phyloP scores from a whole-genome alignment of 306 rosid species.

The Cucumis melo region DNA sequence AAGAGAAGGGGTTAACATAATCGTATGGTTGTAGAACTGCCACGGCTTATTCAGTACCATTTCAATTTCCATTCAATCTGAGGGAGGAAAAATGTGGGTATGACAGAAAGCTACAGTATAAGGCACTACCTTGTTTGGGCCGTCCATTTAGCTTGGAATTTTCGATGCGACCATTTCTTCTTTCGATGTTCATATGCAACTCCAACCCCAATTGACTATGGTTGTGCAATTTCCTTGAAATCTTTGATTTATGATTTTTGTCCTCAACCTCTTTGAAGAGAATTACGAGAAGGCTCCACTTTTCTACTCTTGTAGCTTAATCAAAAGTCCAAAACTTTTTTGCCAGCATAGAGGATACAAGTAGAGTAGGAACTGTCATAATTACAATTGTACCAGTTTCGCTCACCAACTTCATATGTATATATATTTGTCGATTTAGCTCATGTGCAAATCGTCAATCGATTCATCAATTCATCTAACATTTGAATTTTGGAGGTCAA shows the following conservation, averaged over 20 bases:
- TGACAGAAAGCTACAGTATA: neutral
- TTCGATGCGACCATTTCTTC: constrained; percentile 1
- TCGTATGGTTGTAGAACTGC: neutral
- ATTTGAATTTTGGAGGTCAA: too few relatives aligned
- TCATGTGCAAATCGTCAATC: too few relatives aligned
- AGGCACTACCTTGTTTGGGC: neutral
- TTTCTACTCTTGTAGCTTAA: neutral
- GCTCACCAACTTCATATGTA: too few relatives aligned
- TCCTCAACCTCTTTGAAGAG: neutral
- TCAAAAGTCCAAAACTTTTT: neutral
- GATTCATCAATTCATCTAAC: too few relatives aligned
- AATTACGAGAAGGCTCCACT: neutral
- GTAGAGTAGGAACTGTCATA: too few relatives aligned
- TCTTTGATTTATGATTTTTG: neutral
- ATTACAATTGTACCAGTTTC: too few relatives aligned
- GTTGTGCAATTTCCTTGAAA: neutral
- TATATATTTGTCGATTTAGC: too few relatives aligned
- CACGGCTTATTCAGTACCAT: neutral
- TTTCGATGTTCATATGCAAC: neutral
- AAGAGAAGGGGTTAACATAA: neutral
- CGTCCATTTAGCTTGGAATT: constrained; percentile 1
- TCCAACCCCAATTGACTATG: neutral
- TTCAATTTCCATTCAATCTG: neutral
- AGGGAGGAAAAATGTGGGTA: neutral
- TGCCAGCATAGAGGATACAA: too few relatives aligned